These are phyloP conservation scores for Ogataea neopini DNA, from an alignment of 805 yeast genomes.

Conservation along the genomic window DNA sequence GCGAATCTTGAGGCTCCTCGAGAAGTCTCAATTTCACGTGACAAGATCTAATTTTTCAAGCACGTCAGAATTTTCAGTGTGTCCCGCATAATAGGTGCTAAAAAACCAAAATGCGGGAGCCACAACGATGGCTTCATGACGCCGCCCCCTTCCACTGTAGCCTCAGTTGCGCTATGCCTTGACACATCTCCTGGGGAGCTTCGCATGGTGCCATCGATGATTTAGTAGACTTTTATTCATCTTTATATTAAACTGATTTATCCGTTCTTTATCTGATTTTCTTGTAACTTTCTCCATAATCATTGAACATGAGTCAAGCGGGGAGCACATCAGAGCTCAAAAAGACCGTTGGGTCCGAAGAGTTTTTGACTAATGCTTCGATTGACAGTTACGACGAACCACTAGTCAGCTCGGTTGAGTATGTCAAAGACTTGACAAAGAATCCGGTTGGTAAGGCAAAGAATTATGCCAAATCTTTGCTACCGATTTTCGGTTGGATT, in stretches of 20 bases:
- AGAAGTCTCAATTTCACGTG: conserved; percentile 15
- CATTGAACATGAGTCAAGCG: background rate
- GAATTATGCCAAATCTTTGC: conserved; percentile 59
- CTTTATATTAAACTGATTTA: background rate
- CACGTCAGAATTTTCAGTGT: background rate
- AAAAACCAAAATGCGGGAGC: background rate
- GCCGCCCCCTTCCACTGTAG: background rate
- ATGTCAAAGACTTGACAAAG: conserved; percentile 28
- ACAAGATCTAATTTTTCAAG: conserved; percentile 14
- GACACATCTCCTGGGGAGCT: too few species aligned
- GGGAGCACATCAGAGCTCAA: background rate
- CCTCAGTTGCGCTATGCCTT: background rate
- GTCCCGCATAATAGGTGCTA: conserved; percentile 3
- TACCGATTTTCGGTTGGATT: conserved; percentile 85
- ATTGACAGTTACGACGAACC: conserved; percentile 26
- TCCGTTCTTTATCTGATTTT: too few species aligned
- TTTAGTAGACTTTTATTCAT: background rate
- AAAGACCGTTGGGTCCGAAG: conserved; percentile 6
- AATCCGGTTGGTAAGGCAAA: conserved; percentile 43
- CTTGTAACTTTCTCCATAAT: too few species aligned
- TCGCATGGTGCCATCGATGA: too few species aligned
- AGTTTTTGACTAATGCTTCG: conserved; percentile 6
- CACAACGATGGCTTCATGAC: conserved; percentile 2
- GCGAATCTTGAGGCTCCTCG: background rate
- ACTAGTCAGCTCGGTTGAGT: conserved; percentile 29